Evolutionary conservation across 2,329 filamentous ascomycete species (phyloP).

Genomic region (Knoxdaviesia capensis): DNA sequence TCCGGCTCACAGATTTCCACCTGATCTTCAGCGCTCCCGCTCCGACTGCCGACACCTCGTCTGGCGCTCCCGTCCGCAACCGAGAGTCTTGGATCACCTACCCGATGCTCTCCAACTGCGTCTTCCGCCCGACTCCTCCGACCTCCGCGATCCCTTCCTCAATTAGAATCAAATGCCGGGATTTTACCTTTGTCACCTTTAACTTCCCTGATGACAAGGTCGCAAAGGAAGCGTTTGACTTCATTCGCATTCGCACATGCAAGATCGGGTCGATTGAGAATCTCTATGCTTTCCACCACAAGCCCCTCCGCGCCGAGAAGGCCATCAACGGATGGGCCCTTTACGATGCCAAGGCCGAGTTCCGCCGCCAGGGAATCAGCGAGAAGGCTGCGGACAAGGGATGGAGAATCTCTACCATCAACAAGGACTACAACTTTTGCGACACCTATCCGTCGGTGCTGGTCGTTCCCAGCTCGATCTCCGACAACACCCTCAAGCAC

Average conservation of each 20-base stretch:
- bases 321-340: conserved; percentile 62
- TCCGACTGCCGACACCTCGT: conserved; percentile 8
- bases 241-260: conserved; percentile 62
- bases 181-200: conserved; percentile 87
- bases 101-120: conserved; percentile 71
- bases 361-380: conserved; percentile 69
- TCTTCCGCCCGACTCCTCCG: conserved; percentile 52
- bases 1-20: conserved; percentile 44
- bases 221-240: conserved; percentile 74
- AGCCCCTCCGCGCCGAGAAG: conserved; percentile 52
- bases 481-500: conserved; percentile 93
- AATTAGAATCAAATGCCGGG: conserved; percentile 73
- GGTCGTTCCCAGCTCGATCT: conserved; percentile 72
- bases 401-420: conserved; percentile 84
- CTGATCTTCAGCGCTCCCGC: conserved; percentile 28
- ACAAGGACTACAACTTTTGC: conserved; percentile 75
- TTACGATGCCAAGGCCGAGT: conserved; percentile 75
- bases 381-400: conserved; percentile 56
- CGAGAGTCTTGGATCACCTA: conserved; percentile 85
- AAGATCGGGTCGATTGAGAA: conserved; percentile 68
- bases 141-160: conserved; percentile 53
- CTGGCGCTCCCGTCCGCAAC: conserved; percentile 10
- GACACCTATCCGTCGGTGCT: conserved; percentile 79
- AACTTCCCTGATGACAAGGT: conserved; percentile 58
- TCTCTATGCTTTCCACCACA: conserved; percentile 77